Percentiles rank a stretch among this genome's conserved stretches.
Evolutionary conservation across 176 grass and related monocot species (phyloP).

Genomic region (Pontederia crassipes): DNA sequence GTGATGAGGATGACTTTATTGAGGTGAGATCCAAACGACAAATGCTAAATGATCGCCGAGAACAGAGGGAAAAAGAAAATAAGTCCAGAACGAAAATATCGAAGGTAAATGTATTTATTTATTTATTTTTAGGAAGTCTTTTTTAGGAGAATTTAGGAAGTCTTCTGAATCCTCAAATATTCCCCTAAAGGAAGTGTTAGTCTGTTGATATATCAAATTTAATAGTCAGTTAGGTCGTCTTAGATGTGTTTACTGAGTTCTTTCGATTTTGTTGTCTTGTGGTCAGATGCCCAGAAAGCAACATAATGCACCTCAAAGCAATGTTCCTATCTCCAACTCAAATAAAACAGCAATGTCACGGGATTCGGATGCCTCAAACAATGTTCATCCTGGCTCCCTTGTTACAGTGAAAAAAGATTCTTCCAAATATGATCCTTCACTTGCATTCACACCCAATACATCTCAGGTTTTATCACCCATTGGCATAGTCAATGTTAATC

Average conservation of each 20-base stretch:
- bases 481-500: slow-evolving; percentile 43
- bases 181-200: too few species aligned
- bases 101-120: slow-evolving; percentile 40
- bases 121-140: neutral
- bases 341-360: slow-evolving; percentile 32
- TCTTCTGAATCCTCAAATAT: too few species aligned
- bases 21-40: slow-evolving; percentile 98
- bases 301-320: slow-evolving; percentile 28
- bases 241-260: too few species aligned
- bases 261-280: slow-evolving; percentile 6
- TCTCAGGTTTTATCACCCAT: slow-evolving; percentile 42
- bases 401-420: slow-evolving; percentile 24
- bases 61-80: slow-evolving; percentile 92
- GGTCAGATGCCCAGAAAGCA: slow-evolving; percentile 62
- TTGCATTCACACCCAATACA: slow-evolving; percentile 32
- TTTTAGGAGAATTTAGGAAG: neutral
- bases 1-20: slow-evolving; percentile 97
- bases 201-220: too few species aligned
- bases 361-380: slow-evolving; percentile 28
- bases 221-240: too few species aligned
- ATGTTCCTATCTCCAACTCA: slow-evolving; percentile 27
- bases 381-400: slow-evolving; percentile 20
- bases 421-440: slow-evolving; percentile 28
- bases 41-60: slow-evolving; percentile 84
- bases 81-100: slow-evolving; percentile 62